Percentiles rank a stretch among this genome's conserved stretches.
These are phyloP conservation scores for Candida orba DNA, from an alignment of 805 yeast genomes.

Conservation along the genomic window DNA sequence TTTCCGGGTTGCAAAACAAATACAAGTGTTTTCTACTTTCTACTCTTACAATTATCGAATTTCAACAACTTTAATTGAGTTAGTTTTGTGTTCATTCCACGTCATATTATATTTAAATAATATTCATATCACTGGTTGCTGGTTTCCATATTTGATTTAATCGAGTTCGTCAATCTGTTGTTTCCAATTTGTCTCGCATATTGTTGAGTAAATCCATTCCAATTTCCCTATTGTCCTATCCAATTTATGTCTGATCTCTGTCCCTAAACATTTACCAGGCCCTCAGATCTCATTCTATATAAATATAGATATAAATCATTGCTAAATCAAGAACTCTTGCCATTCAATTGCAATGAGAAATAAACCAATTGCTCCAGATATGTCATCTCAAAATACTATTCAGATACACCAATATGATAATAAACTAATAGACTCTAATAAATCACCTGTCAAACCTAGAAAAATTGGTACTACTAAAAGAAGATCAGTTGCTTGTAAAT, in stretches of 20 bases:
- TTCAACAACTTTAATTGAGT: not conserved
- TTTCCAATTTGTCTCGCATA: no score
- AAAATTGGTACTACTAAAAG: constrained; percentile 10
- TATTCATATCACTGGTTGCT: not conserved
- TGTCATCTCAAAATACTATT: no score
- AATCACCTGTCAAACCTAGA: not conserved
- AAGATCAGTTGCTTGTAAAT: constrained; percentile 50
- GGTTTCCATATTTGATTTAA: not conserved
- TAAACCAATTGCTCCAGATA: no score
- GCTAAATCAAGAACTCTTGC: not conserved
- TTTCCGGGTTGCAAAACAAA: not conserved
- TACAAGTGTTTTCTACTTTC: no score
- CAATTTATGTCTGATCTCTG: no score
- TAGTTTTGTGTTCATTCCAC: not conserved
- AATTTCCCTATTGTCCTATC: no score
- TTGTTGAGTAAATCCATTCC: no score
- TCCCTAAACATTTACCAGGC: no score
- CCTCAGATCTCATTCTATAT: no score
- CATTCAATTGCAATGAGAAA: no score
- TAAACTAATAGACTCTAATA: not conserved
- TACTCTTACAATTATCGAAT: not conserved
- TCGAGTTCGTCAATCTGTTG: no score
- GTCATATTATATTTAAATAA: not conserved
- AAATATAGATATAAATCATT: not conserved
- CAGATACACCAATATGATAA: not conserved